Evolutionary conservation across 208 protist species (phyloP).

Genomic region (Herpetomonas samuelpessoai): DNA sequence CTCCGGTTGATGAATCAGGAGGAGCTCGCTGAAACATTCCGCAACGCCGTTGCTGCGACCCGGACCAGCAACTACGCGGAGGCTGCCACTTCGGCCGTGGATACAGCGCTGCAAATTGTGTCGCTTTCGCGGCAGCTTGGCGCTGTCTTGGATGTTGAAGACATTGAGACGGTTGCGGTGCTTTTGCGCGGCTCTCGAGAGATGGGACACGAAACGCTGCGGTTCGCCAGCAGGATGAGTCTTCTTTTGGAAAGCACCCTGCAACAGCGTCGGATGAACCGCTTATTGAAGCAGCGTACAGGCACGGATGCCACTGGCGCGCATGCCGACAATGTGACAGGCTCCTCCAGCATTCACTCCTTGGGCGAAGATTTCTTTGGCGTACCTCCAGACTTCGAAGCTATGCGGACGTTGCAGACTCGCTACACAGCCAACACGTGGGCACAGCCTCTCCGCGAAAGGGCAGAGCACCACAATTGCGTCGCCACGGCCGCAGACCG

Average conservation of each 20-base stretch:
- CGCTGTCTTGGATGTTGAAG: constrained; percentile 25
- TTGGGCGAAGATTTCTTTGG: constrained; percentile 34
- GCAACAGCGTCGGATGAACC: constrained; percentile 42
- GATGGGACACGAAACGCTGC: constrained; percentile 44
- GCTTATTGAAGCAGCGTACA: constrained; percentile 27
- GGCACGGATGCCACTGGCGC: background rate
- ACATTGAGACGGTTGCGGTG: constrained; percentile 37
- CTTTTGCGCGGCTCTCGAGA: constrained; percentile 63
- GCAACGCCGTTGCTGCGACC: constrained; percentile 15
- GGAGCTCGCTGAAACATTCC: constrained; percentile 27
- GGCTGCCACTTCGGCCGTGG: constrained; percentile 37
- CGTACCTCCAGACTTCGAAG: constrained; percentile 32
- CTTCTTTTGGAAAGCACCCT: constrained; percentile 57
- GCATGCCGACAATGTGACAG: background rate
- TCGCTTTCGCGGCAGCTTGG: constrained; percentile 66
- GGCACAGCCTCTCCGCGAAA: constrained; percentile 38
- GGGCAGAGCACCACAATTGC: constrained; percentile 17
- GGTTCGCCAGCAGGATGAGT: constrained; percentile 47
- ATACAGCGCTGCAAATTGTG: constrained; percentile 59
- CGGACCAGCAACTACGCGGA: constrained; percentile 22
- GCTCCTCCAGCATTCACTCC: background rate
- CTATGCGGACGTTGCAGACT: constrained; percentile 41
- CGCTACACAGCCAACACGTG: constrained; percentile 57
- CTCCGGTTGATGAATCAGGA: constrained; percentile 42
- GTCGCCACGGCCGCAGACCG: constrained; percentile 26